Evolutionary conservation across 2,329 filamentous ascomycete genomes (phyloP), one percentile per base, ranked within the genome.

Genomic region (Cytospora schulzeri): DNA sequence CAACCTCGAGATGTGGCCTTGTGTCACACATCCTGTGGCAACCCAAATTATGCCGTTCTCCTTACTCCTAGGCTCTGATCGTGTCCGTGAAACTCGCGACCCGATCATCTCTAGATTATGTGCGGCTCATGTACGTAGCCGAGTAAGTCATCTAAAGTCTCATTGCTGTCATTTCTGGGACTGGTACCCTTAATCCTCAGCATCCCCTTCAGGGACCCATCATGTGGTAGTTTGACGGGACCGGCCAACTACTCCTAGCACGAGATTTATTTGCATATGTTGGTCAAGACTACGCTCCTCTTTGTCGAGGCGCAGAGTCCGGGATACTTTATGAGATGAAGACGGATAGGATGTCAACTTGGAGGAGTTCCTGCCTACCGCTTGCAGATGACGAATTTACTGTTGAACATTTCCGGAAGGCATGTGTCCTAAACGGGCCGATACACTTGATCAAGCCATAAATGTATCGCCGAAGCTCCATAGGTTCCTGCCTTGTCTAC

Each of bases 11-110:
- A 53, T 19, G 14, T 53, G 14, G 14, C 31, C 11, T 29, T 15
- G 19, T 19, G 51, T 53, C 31, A 53, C 51, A 53, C 51, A 53
- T 53, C 51, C 51, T 53, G 51, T 53, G 51, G 51, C 24, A 53
- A 29, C 51, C 51, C 51, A 28, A 19, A 53, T 53, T 31, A n/a
- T 22, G 45, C 45, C 19, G n/a, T 48, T 48, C 45, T 12, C n/a
- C 45, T 48, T 24, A 12, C 50, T 17, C 26, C 17, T 7, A 12
- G 22, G 9, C 14, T 28, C 24, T 26, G 22, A 15, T 19, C 50
- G 24, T 52, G n/a, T 52, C 7, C 4, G 22, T 52, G 50, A 14
- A 6, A 29, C 24, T 19, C 12, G 5, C 51, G 14, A 53, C 51
- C 35, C 28, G 15, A 45, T 29, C 19, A 26, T 28, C 35, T 22